Evolutionary conservation across 2,329 filamentous ascomycete species (phyloP).

Genomic region (Pseudogymnoascus sp.): DNA sequence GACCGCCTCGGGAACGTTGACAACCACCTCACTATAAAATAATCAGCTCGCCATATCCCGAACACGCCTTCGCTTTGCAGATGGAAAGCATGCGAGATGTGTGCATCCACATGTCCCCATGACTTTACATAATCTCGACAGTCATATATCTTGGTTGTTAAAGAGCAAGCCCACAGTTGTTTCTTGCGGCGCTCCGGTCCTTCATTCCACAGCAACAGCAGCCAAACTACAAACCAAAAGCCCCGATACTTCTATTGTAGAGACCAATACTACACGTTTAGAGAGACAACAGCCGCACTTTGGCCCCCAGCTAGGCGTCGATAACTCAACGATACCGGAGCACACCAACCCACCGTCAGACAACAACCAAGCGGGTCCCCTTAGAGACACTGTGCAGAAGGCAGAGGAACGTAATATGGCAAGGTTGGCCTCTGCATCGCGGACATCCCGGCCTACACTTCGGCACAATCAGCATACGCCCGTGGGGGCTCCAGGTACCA

Average conservation of each 20-base stretch:
- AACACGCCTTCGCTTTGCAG: not conserved
- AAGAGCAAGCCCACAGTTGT: conserved; percentile 20
- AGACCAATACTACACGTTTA: not conserved
- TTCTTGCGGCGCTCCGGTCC: not conserved
- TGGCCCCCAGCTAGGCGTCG: conserved; percentile 14
- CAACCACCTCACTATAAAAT: not conserved
- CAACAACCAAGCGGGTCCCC: conserved; percentile 19
- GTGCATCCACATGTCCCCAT: conserved; percentile 23
- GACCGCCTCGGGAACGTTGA: not conserved
- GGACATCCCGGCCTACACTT: conserved; percentile 22
- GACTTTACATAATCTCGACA: conserved; percentile 30
- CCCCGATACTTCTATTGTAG: not conserved
- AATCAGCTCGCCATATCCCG: not conserved
- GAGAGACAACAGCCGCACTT: conserved; percentile 2
- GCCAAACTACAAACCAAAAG: not conserved
- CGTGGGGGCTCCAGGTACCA: conserved; percentile 17
- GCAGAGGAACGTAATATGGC: conserved; percentile 23
- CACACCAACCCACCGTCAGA: conserved; percentile 22
- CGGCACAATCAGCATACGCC: conserved; percentile 11
- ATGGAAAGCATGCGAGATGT: conserved; percentile 13
- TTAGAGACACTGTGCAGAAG: conserved; percentile 16
- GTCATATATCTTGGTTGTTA: conserved; percentile 29
- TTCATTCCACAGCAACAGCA: not conserved
- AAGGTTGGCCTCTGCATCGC: conserved; percentile 24
- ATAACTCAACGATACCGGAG: not conserved